Conservation (phyloP, 108 stramenopile genomes). For the Schizochytrium sp. region DNA sequence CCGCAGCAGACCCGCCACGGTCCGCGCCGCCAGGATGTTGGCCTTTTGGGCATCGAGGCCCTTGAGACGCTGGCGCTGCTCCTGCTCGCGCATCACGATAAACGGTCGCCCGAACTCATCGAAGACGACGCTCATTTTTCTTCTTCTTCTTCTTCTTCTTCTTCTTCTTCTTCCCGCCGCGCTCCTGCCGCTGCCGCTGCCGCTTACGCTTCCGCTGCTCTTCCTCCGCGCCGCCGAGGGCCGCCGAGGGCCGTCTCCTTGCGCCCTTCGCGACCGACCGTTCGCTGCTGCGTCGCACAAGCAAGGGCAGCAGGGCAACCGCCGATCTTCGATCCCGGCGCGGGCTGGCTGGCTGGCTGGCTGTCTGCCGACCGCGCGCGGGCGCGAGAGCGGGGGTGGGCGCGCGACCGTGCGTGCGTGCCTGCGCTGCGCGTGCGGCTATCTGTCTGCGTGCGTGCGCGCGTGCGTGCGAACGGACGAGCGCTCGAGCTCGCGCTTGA, state of each 20-base stretch:
- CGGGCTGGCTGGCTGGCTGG: neutral
- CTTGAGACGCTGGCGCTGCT: constrained; percentile 85
- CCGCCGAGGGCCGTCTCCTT: neutral
- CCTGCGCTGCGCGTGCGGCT: too few relatives aligned
- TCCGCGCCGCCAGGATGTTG: constrained; percentile 92
- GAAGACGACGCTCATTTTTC: constrained; percentile 43
- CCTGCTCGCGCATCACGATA: constrained; percentile 96
- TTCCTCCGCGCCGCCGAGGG: neutral
- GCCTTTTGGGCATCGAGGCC: constrained; percentile 88
- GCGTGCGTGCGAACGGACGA: too few relatives aligned
- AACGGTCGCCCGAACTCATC: constrained; percentile 99
- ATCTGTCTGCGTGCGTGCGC: too few relatives aligned
- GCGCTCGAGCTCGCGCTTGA: too few relatives aligned
- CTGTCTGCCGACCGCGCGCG: neutral
- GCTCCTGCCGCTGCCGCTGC: too few relatives aligned
- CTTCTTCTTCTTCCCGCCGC: neutral
- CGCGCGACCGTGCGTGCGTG: too few relatives aligned
- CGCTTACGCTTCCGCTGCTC: neutral
- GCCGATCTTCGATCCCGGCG: neutral
- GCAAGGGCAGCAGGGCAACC: neutral
- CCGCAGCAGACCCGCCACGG: constrained; percentile 80
- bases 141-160: too few relatives aligned
- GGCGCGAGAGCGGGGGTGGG: too few relatives aligned
- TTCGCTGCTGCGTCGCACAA: neutral
- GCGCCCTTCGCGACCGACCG: neutral